These are phyloP conservation scores for Podila epicladia DNA, from an alignment of 192 early-diverging fungal genomes.

Conservation along the genomic window DNA sequence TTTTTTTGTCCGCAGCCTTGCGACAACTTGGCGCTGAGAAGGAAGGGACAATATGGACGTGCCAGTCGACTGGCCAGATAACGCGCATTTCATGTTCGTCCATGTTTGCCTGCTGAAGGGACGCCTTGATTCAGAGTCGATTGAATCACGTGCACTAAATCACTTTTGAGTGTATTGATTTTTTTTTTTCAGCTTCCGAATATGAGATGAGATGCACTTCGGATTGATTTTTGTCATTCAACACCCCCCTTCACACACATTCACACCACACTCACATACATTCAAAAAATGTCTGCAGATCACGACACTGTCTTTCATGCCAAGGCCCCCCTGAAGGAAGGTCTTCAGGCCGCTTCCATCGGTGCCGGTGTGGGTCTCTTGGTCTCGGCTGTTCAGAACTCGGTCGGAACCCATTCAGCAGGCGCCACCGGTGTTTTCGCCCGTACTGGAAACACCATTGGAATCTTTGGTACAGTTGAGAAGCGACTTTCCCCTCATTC, in stretches of 20 bases:
- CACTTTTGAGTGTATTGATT: too few species aligned
- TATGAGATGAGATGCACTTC: neutral
- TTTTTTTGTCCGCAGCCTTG: too few species aligned
- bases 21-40: too few species aligned
- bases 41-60: too few species aligned
- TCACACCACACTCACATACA: neutral
- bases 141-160: too few species aligned
- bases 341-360: conserved; percentile 57
- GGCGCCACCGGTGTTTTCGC: conserved; percentile 66
- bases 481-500: too few species aligned
- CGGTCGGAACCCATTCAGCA: conserved; percentile 59
- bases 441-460: conserved; percentile 71
- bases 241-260: neutral
- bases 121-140: too few species aligned
- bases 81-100: too few species aligned
- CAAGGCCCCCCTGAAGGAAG: conserved; percentile 57
- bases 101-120: too few species aligned
- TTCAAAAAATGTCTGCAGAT: conserved; percentile 4
- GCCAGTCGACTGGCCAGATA: too few species aligned
- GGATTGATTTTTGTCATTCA: neutral
- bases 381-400: conserved; percentile 75
- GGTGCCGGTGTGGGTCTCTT: conserved; percentile 74
- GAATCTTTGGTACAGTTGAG: conserved; percentile 69
- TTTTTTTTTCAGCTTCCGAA: too few species aligned
- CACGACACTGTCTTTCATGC: conserved; percentile 43